Evolutionary conservation across 805 yeast species (phyloP), one percentile per base, ranked within the genome.

Genomic region (Metschnikowia similis): DNA sequence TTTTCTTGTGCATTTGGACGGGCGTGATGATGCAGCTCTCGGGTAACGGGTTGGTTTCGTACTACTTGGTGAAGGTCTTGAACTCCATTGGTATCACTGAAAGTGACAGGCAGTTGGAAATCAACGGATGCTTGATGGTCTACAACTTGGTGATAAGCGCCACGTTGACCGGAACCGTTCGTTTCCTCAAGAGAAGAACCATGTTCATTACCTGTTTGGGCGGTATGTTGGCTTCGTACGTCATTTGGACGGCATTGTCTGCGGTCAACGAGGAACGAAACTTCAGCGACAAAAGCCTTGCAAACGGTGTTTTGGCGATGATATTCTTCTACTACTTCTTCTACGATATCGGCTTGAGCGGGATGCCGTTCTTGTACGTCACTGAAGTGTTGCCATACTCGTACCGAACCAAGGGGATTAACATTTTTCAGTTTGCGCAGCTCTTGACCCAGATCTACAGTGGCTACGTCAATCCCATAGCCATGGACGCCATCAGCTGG

Each of bases 1-100:
- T 73, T 10, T 48, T 55, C 63, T 68, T 75, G 55, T 55, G 65
- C 35, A 27, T 59, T 30, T 61, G 65, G 56, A 57, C 71, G 21
- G 72, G 71, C 38, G 53, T 62, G 31, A 58, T 74, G 53, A 68
- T 67, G 75, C 81, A 76, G 58, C 58, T 75, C 38, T 74, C 80
- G 14, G 83, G 83, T 58, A 77, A 76, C 56, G 80, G 80, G 49
- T 64, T 79, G 51, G 78, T 77, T 28, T 73, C n/a, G n/a, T n/a
- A n/a, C n/a, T n/a, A n/a, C n/a, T n/a, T n/a, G n/a, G n/a, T n/a
- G n/a, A n/a, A n/a, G 56, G 84, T 81, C 13, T 70, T 81, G 55
- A 59, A 65, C 51, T 73, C 81, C 28, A 78, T 81, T 60, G 84
- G 85, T 51, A 76, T 80, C 57, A 76, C 77, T 42, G 69, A 67